Conservation (phyloP, 257 asterid genomes). For the Solanum acaule region DNA sequence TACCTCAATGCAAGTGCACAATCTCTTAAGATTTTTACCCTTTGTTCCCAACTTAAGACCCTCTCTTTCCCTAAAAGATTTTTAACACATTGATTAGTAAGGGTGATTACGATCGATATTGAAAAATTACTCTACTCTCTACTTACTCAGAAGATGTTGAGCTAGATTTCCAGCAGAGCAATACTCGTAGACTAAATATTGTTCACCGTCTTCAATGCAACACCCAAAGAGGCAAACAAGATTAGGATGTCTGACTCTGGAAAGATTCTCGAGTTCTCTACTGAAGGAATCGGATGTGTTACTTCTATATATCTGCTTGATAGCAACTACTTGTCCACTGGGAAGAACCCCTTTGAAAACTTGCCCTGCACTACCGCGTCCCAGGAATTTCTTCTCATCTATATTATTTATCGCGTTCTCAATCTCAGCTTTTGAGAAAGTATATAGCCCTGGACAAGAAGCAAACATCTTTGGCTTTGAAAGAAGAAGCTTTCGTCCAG, state of each 20-base stretch:
- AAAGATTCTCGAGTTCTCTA: slow-evolving; percentile 59
- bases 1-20: slow-evolving; percentile 71
- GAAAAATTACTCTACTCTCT: background rate
- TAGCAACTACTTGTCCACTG: slow-evolving; percentile 73
- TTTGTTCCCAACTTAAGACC: slow-evolving; percentile 49
- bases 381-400: slow-evolving; percentile 39
- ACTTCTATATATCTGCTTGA: slow-evolving; percentile 59
- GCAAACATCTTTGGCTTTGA: slow-evolving; percentile 9
- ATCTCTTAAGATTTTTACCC: slow-evolving; percentile 62
- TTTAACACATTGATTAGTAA: background rate
- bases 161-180: slow-evolving; percentile 73
- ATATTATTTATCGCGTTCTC: slow-evolving; percentile 45
- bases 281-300: slow-evolving; percentile 59
- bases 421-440: slow-evolving; percentile 65
- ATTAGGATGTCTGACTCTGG: slow-evolving; percentile 67
- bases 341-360: slow-evolving; percentile 76
- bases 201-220: slow-evolving; percentile 69
- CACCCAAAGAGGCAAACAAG: slow-evolving; percentile 72
- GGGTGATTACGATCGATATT: background rate
- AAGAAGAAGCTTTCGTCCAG: slow-evolving; percentile 15
- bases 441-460: slow-evolving; percentile 50
- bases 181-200: slow-evolving; percentile 62
- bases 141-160: slow-evolving; percentile 55
- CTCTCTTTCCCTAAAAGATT: slow-evolving; percentile 43
- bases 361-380: slow-evolving; percentile 80